Evolutionary conservation across 352 stramenopile genomes (phyloP), one percentile per base, ranked within the genome.

Genomic region (Pythium volutum): DNA sequence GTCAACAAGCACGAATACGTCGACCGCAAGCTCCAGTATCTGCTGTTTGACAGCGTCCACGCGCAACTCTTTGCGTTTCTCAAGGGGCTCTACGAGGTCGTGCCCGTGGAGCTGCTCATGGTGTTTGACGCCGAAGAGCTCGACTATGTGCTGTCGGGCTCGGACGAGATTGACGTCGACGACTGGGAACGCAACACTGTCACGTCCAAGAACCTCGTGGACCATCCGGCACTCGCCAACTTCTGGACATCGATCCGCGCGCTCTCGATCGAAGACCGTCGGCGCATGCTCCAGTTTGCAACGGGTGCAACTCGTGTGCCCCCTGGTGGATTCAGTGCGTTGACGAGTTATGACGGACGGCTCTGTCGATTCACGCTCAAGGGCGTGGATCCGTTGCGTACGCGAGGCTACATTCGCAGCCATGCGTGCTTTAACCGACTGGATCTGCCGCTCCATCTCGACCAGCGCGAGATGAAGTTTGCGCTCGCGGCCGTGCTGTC

Each of bases 101-200:
- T 98, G 27, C 95, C 93, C 0, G 76, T 92, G 39, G 76, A 90
- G n/a, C 69, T 97, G 12, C 69, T 98, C 11, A 86, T 89, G 20
- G 76, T 97, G n/a, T 98, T 98, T 74, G 93, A 98, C 69, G 96
- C 91, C 60, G 89, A 97, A 70, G 91, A 98, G 69, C 70, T 98
- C 3, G 93, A 98, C 66, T 71, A 98, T 36, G 66, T 98, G 10
- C 79, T 98, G 57, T 97, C 88, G 50, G 93, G 91, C 15, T 68
- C 97, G 38, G 88, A 93, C 4, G 76, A 83, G 56, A 97, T 98
- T 60, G 81, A 97, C 54, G 89, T 98, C 43, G 75, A 92, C 22
- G 93, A 98, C 66, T 98, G 93, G 93, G 83, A 87, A 62, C 67
- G 66, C 22, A 70, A 97, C 59, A 97, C 91, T 1, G 59, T 61